These are phyloP conservation scores for Apiotrichum gracile DNA, from an alignment of 1,284 basidiomycete genomes.

Conservation along the genomic window DNA sequence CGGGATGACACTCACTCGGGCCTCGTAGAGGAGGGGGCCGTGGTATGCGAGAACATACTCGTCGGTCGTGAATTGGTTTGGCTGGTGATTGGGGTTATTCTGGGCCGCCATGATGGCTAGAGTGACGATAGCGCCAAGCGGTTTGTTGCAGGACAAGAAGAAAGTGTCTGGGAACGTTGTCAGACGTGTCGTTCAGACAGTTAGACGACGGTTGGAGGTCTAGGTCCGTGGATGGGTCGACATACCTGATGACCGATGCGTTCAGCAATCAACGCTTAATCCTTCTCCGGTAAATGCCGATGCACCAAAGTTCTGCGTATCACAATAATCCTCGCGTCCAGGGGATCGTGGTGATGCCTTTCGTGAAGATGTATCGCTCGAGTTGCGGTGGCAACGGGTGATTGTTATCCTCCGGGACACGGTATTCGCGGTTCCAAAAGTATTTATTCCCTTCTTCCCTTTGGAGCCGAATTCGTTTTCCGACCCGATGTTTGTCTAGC, in stretches of 20 bases:
- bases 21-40: conserved; percentile 89
- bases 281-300: neutral
- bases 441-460: neutral
- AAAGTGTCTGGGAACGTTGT: neutral
- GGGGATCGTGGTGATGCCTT: neutral
- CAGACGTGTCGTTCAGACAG: neutral
- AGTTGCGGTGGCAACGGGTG: too few species aligned
- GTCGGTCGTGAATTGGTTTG: conserved; percentile 49
- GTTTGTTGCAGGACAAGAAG: neutral
- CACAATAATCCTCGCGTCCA: neutral
- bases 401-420: neutral
- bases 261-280: neutral
- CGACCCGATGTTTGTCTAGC: too few species aligned
- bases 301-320: neutral
- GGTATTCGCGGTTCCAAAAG: neutral
- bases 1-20: conserved; percentile 56
- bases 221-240: neutral
- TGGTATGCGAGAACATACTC: conserved; percentile 91
- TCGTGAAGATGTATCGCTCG: neutral
- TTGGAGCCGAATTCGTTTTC: too few species aligned
- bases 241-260: neutral
- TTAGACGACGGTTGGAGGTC: neutral
- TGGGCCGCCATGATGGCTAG: conserved; percentile 14
- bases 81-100: conserved; percentile 13
- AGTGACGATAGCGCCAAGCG: neutral